Base-by-base conservation (phyloP, 306 rosid species). In the Acacia acuminata region DNA sequence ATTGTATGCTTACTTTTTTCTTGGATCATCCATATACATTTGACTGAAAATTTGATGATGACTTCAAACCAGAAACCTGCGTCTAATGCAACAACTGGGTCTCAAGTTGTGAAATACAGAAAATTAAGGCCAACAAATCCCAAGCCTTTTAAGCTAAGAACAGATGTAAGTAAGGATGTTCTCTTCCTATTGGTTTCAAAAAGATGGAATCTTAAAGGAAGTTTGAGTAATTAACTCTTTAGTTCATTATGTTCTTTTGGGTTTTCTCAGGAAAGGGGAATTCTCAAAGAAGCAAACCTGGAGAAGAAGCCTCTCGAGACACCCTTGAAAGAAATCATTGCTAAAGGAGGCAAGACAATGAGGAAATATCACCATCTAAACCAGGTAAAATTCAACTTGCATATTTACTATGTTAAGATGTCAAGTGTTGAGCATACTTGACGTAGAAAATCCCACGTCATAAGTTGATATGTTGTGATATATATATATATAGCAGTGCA, bases 111-210 rank as follows among this genome's bases (percentile, higher is more conserved):
- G 27, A 94, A 96, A 87, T 77, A 90, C 78, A 89, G 82, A 87
- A 92, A 88, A 85, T 89, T 92, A 81, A 94, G 87, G 93, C 83
- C 94, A 24, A 94, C 99, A 75, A 87, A 94, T 82, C 99, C 99
- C 44, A 96, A 91, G 86, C 98, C 99, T 58, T 94, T 96, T 85
- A 92, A 92, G 91, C 87, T 96, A 81, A 89, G 97, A 96, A 96
- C 99, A 71, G 92, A 94, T 90, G 99, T 96, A 83, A 83, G 93
- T 81, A 79, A 70, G 55, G 61, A 43, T n/a, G 58, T 60, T 74
- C n/a, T 82, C 63, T 84, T 74, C 75, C 55, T 60, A 75, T 68
- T 73, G 73, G 55, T 71, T 74, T 78, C 22, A 64, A 36, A 36
- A 69, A 20, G 67, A 48, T 58, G 34, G 22, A 44, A 30, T 24